phyloP scores from a whole-genome alignment of 495 filamentous ascomycete genomes.

The Arthonia radiata region DNA sequence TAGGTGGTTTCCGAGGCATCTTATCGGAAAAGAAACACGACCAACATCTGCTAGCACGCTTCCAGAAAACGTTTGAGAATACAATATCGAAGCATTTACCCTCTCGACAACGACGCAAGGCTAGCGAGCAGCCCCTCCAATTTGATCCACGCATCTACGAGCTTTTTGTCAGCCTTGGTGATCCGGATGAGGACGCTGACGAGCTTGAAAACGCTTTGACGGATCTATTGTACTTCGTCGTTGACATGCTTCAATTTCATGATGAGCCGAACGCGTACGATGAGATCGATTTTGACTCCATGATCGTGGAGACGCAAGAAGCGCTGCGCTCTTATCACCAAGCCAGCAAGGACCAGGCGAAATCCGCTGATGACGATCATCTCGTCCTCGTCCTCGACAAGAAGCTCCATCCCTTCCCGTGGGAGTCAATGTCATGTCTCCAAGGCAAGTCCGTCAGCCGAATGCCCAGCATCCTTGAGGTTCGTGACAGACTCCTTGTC shows the following conservation, averaged over 20 bases:
- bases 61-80: conserved; percentile 50
- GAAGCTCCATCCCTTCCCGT: conserved; percentile 67
- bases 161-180: conserved; percentile 65
- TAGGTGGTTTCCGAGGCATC: conserved; percentile 78
- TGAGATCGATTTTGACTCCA: conserved; percentile 78
- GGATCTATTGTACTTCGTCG: conserved; percentile 83
- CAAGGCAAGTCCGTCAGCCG: conserved; percentile 56
- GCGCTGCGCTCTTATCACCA: conserved; percentile 58
- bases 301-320: conserved; percentile 63
- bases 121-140: conserved; percentile 22
- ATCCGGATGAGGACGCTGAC: conserved; percentile 32
- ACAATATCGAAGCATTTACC: conserved; percentile 74
- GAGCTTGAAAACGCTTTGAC: conserved; percentile 69
- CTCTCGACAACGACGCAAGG: conserved; percentile 36
- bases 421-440: conserved; percentile 83
- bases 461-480: conserved; percentile 56
- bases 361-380: conserved; percentile 26
- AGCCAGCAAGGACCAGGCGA: conserved; percentile 9
- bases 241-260: conserved; percentile 90
- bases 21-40: no score
- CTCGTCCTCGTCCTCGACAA: conserved; percentile 89
- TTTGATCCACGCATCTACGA: conserved; percentile 62
- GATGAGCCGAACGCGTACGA: conserved; percentile 93
- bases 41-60: conserved; percentile 45
- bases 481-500: conserved; percentile 39